Conservation (phyloP, 305 asterid species). For the Caryopteris hybrid region DNA sequence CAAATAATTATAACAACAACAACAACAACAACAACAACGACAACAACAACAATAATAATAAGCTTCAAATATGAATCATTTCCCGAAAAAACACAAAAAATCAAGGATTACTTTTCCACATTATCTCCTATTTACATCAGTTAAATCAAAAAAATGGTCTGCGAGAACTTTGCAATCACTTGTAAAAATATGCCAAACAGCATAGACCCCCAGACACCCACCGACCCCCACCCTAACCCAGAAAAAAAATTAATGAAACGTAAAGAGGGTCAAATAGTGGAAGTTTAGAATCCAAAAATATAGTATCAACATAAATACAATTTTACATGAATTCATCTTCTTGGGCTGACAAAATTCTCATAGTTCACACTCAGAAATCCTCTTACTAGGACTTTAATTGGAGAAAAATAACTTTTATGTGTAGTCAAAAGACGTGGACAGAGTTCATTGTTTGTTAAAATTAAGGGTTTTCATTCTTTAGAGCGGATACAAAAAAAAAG, state of each 20-base stretch:
- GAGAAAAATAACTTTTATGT: background rate
- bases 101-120: background rate
- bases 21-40: no score
- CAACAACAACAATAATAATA: background rate
- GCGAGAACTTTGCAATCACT: background rate
- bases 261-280: background rate
- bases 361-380: background rate
- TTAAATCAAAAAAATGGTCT: background rate
- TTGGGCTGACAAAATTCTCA: background rate
- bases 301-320: background rate
- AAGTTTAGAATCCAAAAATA: background rate
- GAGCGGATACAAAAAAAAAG: background rate
- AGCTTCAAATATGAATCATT: background rate
- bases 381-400: background rate
- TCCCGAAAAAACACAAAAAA: background rate
- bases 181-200: background rate
- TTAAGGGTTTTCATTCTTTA: background rate
- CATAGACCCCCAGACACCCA: background rate
- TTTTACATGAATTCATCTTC: background rate
- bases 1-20: no score
- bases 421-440: background rate
- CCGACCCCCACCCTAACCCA: no score
- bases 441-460: background rate
- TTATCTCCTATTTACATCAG: background rate
- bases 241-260: no score